These are phyloP conservation scores for Sporisorium graminicola DNA, from an alignment of 1,284 basidiomycete species.

Conservation along the genomic window DNA sequence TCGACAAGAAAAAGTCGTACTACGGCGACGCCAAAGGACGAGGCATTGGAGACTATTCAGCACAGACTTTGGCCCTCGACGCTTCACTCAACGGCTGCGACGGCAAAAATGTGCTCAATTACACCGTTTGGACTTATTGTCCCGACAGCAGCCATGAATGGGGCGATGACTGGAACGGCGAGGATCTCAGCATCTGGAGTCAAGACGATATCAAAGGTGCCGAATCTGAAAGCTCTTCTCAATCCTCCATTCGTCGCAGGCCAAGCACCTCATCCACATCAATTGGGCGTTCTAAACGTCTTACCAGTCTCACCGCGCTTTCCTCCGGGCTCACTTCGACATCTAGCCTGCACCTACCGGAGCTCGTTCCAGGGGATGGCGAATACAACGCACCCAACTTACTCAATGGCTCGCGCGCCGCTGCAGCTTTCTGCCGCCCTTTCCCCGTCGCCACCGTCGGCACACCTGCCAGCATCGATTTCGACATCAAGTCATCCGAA, in stretches of 20 bases:
- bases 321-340: conserved; percentile 15
- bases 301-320: conserved; percentile 15
- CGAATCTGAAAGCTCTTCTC: conserved; percentile 12
- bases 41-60: conserved; percentile 76
- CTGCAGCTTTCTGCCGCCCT: conserved; percentile 59
- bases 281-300: conserved; percentile 13
- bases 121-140: conserved; percentile 92
- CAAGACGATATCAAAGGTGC: conserved; percentile 76
- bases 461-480: conserved; percentile 56
- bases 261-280: conserved; percentile 13
- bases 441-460: conserved; percentile 57
- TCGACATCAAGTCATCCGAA: conserved; percentile 60
- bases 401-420: conserved; percentile 56
- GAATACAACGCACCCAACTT: conserved; percentile 33
- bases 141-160: conserved; percentile 81
- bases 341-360: conserved; percentile 24
- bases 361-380: conserved; percentile 23
- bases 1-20: conserved; percentile 86
- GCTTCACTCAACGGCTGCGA: conserved; percentile 91
- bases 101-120: conserved; percentile 84
- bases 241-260: neutral
- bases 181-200: conserved; percentile 90
- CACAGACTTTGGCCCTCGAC: conserved; percentile 88
- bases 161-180: conserved; percentile 97
- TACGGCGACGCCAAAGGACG: conserved; percentile 58